Conservation (phyloP, 169 alveolate genomes). For the Plasmodium falciparum region DNA sequence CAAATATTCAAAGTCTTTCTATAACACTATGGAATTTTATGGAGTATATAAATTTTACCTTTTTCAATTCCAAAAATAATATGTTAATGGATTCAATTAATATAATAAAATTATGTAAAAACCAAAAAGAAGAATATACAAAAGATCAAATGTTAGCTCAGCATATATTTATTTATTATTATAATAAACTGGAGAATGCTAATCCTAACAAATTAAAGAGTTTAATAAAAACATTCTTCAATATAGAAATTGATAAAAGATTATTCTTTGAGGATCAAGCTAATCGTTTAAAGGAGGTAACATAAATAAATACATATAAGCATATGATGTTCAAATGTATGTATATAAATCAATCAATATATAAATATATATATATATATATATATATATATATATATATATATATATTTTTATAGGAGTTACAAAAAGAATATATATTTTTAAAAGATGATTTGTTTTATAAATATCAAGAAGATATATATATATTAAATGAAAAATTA, state of each 20-base stretch:
- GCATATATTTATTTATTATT: conserved; percentile 38
- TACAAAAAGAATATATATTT: conserved; percentile 26
- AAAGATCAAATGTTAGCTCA: conserved; percentile 24
- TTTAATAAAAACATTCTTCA: conserved; percentile 48
- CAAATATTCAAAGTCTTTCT: conserved; percentile 15
- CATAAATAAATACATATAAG: conserved; percentile 1
- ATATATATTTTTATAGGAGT: conserved; percentile 12
- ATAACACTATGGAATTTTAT: conserved; percentile 41
- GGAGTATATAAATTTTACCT: conserved; percentile 58
- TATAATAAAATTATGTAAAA: conserved; percentile 52
- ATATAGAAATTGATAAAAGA: conserved; percentile 12
- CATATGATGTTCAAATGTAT: background rate
- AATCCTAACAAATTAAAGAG: conserved; percentile 26
- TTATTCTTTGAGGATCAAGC: conserved; percentile 21
- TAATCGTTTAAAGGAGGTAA: conserved; percentile 48
- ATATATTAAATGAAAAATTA: conserved; percentile 55
- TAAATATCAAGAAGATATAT: conserved; percentile 47
- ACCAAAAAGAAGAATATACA: background rate
- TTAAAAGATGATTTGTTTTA: conserved; percentile 27
- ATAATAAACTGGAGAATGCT: conserved; percentile 39
- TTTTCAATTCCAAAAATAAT: conserved; percentile 31
- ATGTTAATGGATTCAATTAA: conserved; percentile 35
- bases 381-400: conserved; percentile 1
- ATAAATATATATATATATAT: background rate
- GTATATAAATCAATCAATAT: background rate